Percentiles rank a stretch among this genome's conserved stretches.
phyloP scores from a whole-genome alignment of 192 early-diverging fungal species.

The Entomortierella chlamydospora region DNA sequence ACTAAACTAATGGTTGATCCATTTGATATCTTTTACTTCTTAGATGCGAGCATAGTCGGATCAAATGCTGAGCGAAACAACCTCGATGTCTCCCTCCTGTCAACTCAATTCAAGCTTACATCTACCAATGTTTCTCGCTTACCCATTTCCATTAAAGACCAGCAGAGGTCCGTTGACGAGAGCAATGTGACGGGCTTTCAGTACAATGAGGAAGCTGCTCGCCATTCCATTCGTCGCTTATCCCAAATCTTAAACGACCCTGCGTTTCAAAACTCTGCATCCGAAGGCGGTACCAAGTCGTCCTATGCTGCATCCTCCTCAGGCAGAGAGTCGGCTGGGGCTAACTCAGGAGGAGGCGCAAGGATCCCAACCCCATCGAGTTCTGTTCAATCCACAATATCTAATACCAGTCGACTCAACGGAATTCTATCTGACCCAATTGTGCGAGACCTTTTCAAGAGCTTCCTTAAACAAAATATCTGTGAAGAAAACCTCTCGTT shows the following conservation, averaged over 20 bases:
- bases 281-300: slow-evolving; percentile 22
- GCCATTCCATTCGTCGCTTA: slow-evolving; percentile 8
- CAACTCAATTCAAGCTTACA: slow-evolving; percentile 37
- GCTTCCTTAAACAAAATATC: slow-evolving; percentile 72
- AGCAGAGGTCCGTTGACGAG: slow-evolving; percentile 24
- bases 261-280: slow-evolving; percentile 33
- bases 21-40: slow-evolving; percentile 5
- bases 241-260: slow-evolving; percentile 50
- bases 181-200: slow-evolving; percentile 8
- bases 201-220: slow-evolving; percentile 8
- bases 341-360: not conserved
- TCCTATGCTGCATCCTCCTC: slow-evolving; percentile 30
- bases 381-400: slow-evolving; percentile 40
- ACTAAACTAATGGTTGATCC: slow-evolving; percentile 31
- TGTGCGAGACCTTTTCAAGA: slow-evolving; percentile 69
- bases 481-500: slow-evolving; percentile 84
- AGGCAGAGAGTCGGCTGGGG: slow-evolving; percentile 21
- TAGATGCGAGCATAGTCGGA: slow-evolving; percentile 23
- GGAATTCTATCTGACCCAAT: slow-evolving; percentile 68
- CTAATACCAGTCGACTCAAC: slow-evolving; percentile 67
- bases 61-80: slow-evolving; percentile 15
- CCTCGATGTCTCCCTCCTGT: slow-evolving; percentile 18
- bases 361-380: not conserved
- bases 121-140: slow-evolving; percentile 22
- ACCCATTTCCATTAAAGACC: slow-evolving; percentile 28